Percentiles rank a stretch among this genome's conserved stretches.
These are phyloP conservation scores for Chaetomium globosum DNA, from an alignment of 2,329 filamentous ascomycete species.

Conservation along the genomic window DNA sequence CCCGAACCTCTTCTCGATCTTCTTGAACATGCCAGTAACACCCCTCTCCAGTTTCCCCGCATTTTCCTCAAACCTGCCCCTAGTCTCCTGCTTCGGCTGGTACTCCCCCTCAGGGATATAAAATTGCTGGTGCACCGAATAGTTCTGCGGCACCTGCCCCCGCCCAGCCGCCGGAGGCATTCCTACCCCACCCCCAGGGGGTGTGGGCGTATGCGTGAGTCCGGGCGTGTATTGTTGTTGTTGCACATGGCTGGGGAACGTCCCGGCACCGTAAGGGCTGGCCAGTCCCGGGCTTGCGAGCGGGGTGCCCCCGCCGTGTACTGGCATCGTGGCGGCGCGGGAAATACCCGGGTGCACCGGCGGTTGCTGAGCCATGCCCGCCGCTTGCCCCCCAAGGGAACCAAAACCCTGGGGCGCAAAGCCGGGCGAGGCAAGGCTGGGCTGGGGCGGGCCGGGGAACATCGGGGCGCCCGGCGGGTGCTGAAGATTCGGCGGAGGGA, in stretches of 20 bases:
- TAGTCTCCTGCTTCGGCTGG: slow-evolving; percentile 49
- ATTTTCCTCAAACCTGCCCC: slow-evolving; percentile 63
- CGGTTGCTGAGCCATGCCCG: slow-evolving; percentile 24
- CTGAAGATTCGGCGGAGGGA: slow-evolving; percentile 44
- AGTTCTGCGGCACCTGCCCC: slow-evolving; percentile 47
- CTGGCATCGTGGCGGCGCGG: slow-evolving; percentile 55
- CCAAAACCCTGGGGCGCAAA: slow-evolving; percentile 50
- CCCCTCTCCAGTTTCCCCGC: slow-evolving; percentile 70
- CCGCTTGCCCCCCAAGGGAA: slow-evolving; percentile 32
- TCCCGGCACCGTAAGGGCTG: slow-evolving; percentile 50
- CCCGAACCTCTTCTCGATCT: slow-evolving; percentile 74
- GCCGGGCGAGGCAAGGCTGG: slow-evolving; percentile 45
- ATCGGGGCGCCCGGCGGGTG: slow-evolving; percentile 45
- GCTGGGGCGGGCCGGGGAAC: slow-evolving; percentile 48
- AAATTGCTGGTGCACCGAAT: slow-evolving; percentile 66
- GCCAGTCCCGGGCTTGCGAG: slow-evolving; percentile 47
- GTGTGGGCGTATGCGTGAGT: slow-evolving; percentile 40
- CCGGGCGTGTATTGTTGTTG: slow-evolving; percentile 47
- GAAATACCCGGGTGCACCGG: slow-evolving; percentile 50
- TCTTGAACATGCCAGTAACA: slow-evolving; percentile 72
- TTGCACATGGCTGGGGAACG: slow-evolving; percentile 50
- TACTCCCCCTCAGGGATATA: slow-evolving; percentile 66
- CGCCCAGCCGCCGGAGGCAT: slow-evolving; percentile 49
- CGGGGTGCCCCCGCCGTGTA: slow-evolving; percentile 46
- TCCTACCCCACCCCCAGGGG: slow-evolving; percentile 44